Base-by-base conservation (phyloP, 2,329 filamentous ascomycete species). In the Chaetomiaceae sp. region DNA sequence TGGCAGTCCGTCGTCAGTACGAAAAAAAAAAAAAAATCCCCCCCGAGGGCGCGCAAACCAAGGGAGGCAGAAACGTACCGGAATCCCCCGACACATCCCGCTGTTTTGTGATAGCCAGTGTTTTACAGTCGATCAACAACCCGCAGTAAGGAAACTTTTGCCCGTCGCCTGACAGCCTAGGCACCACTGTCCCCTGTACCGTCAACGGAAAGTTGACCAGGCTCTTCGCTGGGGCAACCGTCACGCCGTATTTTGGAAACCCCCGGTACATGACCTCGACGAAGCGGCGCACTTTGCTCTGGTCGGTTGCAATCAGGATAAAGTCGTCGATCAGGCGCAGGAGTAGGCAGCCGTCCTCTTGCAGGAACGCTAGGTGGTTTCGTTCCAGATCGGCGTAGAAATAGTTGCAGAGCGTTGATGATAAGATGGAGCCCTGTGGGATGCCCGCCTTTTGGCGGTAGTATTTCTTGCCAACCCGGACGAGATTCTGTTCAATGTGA, bases 291-390 rank as follows among this genome's bases (percentile, higher is more conserved):
- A 90, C 92, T 62, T 91, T 82, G 7, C 68, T 60, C 48, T 71
- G 73, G 44, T 89, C 78, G 0, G 84, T 83, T 0, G 88, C 96
- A 63, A 99, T 85, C 41, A 99, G 80, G 4, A 97, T 75, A 62
- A 97, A 99, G 64, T 99, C 94, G 62, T 99, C 94, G 37, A 95
- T 89, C 9, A 96, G 77, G 14, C 94, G 80, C 48, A 97, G 69
- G 7, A 99, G 74, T 2, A 96, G 69, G 30, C 38, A 36, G 16
- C 71, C 64, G 4, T 41, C 50, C 5, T 38, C 48, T 14, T 75
- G 62, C 2, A 94, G 70, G 64, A 96, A 97, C 0, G 40, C 36
- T 7, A 60, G 42, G 6, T 56, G 32, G 7, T 36, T 48, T n/a
- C 83, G 76, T 68, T 99, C 94, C 1, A 97, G 79, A 57, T 94